Percentiles rank a stretch among this genome's conserved stretches.
Evolutionary conservation across 139 green algal species (phyloP).

Genomic region (Chlamydomonas incerta): DNA sequence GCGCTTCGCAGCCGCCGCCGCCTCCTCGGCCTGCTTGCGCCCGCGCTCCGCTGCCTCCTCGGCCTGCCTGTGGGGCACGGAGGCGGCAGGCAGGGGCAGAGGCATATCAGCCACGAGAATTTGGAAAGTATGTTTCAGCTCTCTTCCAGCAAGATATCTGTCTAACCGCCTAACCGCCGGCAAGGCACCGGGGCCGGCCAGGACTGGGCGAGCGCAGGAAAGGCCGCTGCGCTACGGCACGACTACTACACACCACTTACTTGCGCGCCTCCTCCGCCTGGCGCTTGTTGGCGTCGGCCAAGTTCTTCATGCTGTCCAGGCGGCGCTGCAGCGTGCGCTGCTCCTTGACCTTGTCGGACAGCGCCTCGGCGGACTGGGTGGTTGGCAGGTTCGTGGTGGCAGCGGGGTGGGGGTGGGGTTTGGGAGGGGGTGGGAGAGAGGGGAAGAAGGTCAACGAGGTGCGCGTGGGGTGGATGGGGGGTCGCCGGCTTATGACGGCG

Average conservation of each 20-base stretch:
- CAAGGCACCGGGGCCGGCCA: too few relatives aligned
- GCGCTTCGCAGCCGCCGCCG: not conserved
- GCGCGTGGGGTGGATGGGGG: too few relatives aligned
- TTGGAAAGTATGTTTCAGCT: too few relatives aligned
- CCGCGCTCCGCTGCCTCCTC: not conserved
- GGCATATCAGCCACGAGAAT: too few relatives aligned
- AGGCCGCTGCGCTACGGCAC: too few relatives aligned
- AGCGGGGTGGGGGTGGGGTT: not conserved
- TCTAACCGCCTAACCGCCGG: too few relatives aligned
- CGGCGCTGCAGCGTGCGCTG: not conserved
- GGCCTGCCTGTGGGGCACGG: not conserved
- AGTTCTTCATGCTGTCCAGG: not conserved
- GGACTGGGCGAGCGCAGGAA: too few relatives aligned
- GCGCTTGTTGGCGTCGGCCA: constrained; percentile 1
- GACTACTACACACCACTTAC: too few relatives aligned
- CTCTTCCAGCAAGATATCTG: too few relatives aligned
- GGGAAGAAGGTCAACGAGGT: not conserved
- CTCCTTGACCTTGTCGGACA: not conserved
- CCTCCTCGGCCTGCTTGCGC: not conserved
- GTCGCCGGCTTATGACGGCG: too few relatives aligned
- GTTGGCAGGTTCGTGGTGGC: not conserved
- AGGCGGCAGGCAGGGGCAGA: not conserved
- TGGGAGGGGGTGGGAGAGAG: not conserved
- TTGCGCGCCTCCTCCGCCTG: constrained; percentile 4
- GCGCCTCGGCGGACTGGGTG: not conserved